Base-by-base conservation (phyloP, 1,284 basidiomycete species). In the Trametes versicolor region DNA sequence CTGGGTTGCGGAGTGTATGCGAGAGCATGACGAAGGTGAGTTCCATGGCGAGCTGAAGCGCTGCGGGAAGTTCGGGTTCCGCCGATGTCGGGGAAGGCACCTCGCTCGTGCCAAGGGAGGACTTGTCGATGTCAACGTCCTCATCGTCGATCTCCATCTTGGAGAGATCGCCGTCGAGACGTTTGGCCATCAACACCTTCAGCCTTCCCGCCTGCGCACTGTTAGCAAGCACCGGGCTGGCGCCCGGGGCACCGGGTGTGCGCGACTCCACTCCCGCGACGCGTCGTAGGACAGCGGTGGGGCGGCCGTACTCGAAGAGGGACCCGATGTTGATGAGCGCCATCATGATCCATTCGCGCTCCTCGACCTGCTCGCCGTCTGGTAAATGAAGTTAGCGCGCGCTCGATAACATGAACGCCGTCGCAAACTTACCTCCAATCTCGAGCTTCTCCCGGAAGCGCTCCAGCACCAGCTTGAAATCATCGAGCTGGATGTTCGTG, bases 301-400 rank as follows among this genome's bases (percentile, higher is more conserved):
- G 84, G n/a, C 89, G 83, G 32, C 97, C 96, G 72, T 97, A 98
- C 78, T 99, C 96, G 70, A 98, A 82, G 15, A 98, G 77, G 0
- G 93, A 86, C 4, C 88, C 85, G 21, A 98, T 84, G 76, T 97
- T 98, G 73, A 94, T 83, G 39, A 91, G 82, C 0, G 88, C 96
- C 93, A 99, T 97, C 91, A 97, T 95, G 71, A 95, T 92, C 97
- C 97, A 99, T 67, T 95, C 93, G 25, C 92, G 88, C 75, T 96
- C 95, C 58, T 94, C 88, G 2, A 87, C 85, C 47, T 68, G 68
- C 36, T 73, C 74, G 63, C 71, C 72, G 36, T 71, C 74, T 76
- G 58, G 6, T 10, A 45, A 10, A 34, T 23, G 36, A 36, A 50
- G 51, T 53, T 37, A 58, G 36, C 65, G 53, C 53, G n/a, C 48